Evolutionary conservation across 495 filamentous ascomycete genomes (phyloP).

Genomic region (Lophiostoma macrostomum): DNA sequence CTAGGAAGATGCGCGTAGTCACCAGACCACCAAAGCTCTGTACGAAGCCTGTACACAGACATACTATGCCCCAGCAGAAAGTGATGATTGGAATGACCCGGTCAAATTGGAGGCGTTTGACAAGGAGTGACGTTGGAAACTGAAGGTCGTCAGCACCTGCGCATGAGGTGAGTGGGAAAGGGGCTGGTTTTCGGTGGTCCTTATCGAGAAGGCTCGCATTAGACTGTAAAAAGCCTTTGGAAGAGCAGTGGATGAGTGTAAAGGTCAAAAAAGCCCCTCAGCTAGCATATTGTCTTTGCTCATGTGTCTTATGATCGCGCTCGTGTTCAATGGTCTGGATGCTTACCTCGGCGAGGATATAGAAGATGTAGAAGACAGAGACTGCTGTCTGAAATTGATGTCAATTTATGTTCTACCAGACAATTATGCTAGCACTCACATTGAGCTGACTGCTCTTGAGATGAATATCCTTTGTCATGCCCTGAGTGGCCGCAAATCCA

Average conservation of each 20-base stretch:
- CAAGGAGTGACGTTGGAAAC: conserved; percentile 31
- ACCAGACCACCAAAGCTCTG: conserved; percentile 23
- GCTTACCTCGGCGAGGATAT: conserved; percentile 27
- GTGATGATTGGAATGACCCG: conserved; percentile 31
- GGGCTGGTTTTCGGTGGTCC: not conserved
- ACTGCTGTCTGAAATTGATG: conserved; percentile 15
- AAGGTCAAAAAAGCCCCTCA: too few species aligned
- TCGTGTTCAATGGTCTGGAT: too few species aligned
- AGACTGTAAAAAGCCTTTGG: too few species aligned
- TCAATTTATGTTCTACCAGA: not conserved
- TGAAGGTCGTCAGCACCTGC: not conserved
- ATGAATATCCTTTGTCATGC: conserved; percentile 43
- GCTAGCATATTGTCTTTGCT: too few species aligned
- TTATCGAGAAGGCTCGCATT: too few species aligned
- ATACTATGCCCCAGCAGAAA: conserved; percentile 32
- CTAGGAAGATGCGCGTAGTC: conserved; percentile 24
- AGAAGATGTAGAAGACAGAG: conserved; percentile 30
- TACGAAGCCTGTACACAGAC: conserved; percentile 29
- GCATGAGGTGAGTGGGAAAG: not conserved
- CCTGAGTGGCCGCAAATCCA: conserved; percentile 37
- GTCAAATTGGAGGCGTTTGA: conserved; percentile 32
- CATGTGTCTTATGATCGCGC: too few species aligned
- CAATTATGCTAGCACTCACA: not conserved
- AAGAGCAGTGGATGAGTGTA: too few species aligned
- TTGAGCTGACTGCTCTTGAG: conserved; percentile 44